These are phyloP conservation scores for Daldinia sp. DNA, from an alignment of 2,329 filamentous ascomycete species.

Conservation along the genomic window DNA sequence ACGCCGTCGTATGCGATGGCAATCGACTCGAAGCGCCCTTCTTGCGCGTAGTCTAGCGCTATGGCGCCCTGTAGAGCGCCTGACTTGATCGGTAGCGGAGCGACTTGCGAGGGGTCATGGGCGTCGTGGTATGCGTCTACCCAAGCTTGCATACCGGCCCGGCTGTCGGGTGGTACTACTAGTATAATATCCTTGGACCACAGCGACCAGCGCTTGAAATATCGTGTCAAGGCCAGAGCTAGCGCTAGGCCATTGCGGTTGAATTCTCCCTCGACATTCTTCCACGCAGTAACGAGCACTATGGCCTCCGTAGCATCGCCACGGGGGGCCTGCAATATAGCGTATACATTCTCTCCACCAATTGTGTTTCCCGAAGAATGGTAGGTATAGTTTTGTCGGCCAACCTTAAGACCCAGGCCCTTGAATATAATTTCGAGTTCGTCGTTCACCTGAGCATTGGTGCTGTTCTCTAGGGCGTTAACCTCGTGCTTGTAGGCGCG, in stretches of 20 bases:
- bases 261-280: conserved; percentile 77
- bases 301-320: conserved; percentile 98
- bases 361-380: conserved; percentile 76
- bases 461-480: conserved; percentile 63
- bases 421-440: conserved; percentile 78
- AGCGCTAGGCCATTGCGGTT: conserved; percentile 90
- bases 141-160: conserved; percentile 92
- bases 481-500: conserved; percentile 89
- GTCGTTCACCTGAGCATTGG: conserved; percentile 68
- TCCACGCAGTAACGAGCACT: conserved; percentile 89
- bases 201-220: conserved; percentile 97
- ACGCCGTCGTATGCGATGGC: conserved; percentile 95
- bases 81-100: conserved; percentile 85
- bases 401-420: conserved; percentile 84
- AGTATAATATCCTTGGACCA: conserved; percentile 99
- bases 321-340: conserved; percentile 88
- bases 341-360: conserved; percentile 89
- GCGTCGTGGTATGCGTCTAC: conserved; percentile 96
- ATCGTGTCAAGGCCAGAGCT: conserved; percentile 85
- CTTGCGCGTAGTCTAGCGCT: conserved; percentile 90
- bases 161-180: conserved; percentile 86
- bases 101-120: conserved; percentile 74
- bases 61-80: conserved; percentile 92
- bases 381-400: conserved; percentile 88
- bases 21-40: conserved; percentile 83